Evolutionary conservation across 164 flowering plant species (phyloP).

Genomic region (Macadamia tetraphylla): DNA sequence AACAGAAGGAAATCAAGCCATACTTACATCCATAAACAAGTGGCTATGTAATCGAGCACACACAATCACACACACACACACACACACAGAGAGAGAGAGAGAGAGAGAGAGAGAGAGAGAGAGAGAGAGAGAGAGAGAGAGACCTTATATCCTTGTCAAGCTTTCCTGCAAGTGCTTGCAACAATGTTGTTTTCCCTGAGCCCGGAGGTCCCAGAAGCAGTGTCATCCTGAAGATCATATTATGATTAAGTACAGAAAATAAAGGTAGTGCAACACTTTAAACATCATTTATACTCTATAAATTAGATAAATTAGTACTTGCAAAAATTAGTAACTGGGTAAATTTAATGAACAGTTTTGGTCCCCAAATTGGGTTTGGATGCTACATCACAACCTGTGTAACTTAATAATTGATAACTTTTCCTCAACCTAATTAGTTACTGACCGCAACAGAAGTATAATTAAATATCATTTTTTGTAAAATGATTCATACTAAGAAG

Average conservation of each 20-base stretch:
- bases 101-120: background rate
- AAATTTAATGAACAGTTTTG: too few relatives aligned
- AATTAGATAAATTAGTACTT: too few relatives aligned
- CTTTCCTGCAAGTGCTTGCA: constrained; percentile 20
- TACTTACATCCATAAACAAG: background rate
- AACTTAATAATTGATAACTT: too few relatives aligned
- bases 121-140: background rate
- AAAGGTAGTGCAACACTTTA: background rate
- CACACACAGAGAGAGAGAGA: background rate
- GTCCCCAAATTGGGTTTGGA: too few relatives aligned
- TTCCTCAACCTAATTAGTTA: too few relatives aligned
- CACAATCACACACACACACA: background rate
- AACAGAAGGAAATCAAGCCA: background rate
- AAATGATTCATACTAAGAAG: too few relatives aligned
- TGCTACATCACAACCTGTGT: too few relatives aligned
- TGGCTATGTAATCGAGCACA: too few relatives aligned
- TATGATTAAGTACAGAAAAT: background rate
- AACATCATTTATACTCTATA: background rate
- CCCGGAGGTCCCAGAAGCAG: constrained; percentile 21
- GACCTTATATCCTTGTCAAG: constrained; percentile 16
- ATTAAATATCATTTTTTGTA: too few relatives aligned
- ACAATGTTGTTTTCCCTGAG: constrained; percentile 20
- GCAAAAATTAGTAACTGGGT: too few relatives aligned
- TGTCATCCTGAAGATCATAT: constrained; percentile 17
- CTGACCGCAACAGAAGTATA: too few relatives aligned